Percentiles rank a stretch among this genome's conserved stretches.
Conservation (phyloP, 208 protist genomes). For the Polymyxa betae region DNA sequence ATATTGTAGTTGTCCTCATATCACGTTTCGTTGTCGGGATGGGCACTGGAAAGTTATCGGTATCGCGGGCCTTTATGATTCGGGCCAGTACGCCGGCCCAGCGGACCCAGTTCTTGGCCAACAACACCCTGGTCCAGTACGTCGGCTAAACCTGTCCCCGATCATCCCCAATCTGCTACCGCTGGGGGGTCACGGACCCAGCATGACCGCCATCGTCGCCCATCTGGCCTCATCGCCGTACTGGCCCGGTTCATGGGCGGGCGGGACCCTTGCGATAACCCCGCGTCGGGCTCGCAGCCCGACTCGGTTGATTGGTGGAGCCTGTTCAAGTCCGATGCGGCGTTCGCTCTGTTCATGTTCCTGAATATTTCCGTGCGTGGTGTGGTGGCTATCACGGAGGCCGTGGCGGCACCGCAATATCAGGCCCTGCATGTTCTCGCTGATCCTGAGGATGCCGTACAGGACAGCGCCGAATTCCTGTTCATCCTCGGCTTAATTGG, state of each 20-base stretch:
- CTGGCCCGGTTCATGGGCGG: neutral
- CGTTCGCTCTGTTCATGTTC: slow-evolving; percentile 45
- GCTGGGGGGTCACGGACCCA: neutral
- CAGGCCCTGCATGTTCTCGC: neutral
- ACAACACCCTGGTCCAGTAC: slow-evolving; percentile 21
- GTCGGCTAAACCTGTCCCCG: neutral
- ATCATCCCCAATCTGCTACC: neutral
- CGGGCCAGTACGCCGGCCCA: neutral
- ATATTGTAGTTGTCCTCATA: neutral
- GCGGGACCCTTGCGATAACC: neutral
- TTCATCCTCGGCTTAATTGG: neutral
- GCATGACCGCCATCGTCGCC: neutral
- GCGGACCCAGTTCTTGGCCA: neutral
- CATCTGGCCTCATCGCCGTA: neutral
- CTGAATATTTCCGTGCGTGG: slow-evolving; percentile 32
- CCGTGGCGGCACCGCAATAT: neutral
- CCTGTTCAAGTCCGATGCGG: neutral
- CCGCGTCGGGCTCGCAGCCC: neutral
- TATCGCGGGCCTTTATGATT: neutral
- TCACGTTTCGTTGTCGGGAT: slow-evolving; percentile 5
- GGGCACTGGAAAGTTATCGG: slow-evolving; percentile 6
- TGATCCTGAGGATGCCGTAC: neutral
- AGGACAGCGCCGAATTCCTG: slow-evolving; percentile 26
- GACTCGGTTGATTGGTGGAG: neutral
- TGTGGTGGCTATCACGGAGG: neutral